A percentile compares a stretch with the other conserved stretches of the same genome.
phyloP scores from a whole-genome alignment of 2,329 filamentous ascomycete species.

The Ceratocystis papillata region DNA sequence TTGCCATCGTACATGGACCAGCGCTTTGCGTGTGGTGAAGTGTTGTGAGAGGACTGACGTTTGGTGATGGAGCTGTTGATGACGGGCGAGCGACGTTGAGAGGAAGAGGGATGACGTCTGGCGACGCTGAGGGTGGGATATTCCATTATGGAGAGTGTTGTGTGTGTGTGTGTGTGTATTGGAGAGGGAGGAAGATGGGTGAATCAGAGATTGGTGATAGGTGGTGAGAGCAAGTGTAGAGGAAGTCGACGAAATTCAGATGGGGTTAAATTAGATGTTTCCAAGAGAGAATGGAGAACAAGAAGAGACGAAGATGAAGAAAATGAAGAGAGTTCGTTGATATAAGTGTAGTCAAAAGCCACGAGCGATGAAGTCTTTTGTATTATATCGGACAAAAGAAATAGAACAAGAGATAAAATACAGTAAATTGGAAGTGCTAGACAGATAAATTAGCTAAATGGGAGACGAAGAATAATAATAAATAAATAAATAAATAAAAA shows the following conservation, averaged over 20 bases:
- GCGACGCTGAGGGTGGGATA: conserved; percentile 18
- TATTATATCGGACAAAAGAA: conserved; percentile 3
- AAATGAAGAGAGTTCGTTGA: background rate
- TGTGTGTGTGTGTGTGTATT: background rate
- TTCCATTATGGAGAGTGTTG: conserved; percentile 18
- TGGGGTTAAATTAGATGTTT: background rate
- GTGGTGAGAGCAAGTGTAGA: conserved; percentile 1
- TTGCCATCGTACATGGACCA: conserved; percentile 22
- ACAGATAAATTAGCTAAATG: background rate
- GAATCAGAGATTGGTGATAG: background rate
- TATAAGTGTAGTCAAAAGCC: conserved; percentile 1
- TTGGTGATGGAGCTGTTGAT: conserved; percentile 22
- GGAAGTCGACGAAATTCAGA: background rate
- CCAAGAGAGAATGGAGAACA: background rate
- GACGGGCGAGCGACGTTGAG: conserved; percentile 19
- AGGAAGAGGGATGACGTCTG: conserved; percentile 3
- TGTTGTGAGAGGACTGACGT: conserved; percentile 14
- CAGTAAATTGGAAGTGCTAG: background rate
- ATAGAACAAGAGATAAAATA: background rate
- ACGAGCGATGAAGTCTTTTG: background rate
- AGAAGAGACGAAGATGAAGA: background rate
- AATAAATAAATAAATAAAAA: background rate
- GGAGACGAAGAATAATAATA: background rate
- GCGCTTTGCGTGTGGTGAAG: conserved; percentile 19
- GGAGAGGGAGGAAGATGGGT: background rate